A percentile compares a stretch with the other conserved stretches of the same genome.
phyloP scores from a whole-genome alignment of 2,329 filamentous ascomycete genomes.

The Ceratocystis albifundus region DNA sequence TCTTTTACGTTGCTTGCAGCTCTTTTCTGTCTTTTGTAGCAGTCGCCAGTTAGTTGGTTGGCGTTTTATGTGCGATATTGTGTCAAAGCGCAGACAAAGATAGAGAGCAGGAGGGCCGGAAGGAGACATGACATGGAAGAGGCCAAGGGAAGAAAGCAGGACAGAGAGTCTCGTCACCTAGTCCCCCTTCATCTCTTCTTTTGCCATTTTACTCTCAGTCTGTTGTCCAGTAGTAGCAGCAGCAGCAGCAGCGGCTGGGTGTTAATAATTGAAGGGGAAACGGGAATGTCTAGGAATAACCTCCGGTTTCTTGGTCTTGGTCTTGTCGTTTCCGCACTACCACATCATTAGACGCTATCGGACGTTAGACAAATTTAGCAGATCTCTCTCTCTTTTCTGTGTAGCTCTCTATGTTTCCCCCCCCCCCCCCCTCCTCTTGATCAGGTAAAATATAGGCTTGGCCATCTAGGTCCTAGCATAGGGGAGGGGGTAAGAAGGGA shows the following conservation, averaged over 20 bases:
- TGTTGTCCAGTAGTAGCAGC: too few species aligned
- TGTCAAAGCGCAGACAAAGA: too few species aligned
- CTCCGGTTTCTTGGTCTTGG: background rate
- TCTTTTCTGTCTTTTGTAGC: too few species aligned
- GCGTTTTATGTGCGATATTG: too few species aligned
- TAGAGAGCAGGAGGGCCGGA: background rate
- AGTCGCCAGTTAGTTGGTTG: too few species aligned
- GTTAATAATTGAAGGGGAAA: background rate
- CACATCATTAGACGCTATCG: background rate
- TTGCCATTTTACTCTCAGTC: background rate
- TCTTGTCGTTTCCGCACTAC: background rate
- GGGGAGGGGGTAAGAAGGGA: too few species aligned
- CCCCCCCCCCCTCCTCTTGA: too few species aligned
- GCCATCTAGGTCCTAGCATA: too few species aligned
- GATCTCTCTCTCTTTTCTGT: background rate
- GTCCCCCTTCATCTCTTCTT: background rate
- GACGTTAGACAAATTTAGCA: background rate
- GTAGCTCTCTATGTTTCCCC: background rate
- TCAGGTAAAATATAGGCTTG: background rate
- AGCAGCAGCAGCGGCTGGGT: too few species aligned
- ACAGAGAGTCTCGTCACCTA: background rate
- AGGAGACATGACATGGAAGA: background rate
- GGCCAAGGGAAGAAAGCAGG: background rate
- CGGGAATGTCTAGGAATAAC: slow-evolving; percentile 3
- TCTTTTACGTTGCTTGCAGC: too few species aligned